Base-by-base conservation (phyloP, 2,329 filamentous ascomycete genomes). In the Fusarium gaditjirri region DNA sequence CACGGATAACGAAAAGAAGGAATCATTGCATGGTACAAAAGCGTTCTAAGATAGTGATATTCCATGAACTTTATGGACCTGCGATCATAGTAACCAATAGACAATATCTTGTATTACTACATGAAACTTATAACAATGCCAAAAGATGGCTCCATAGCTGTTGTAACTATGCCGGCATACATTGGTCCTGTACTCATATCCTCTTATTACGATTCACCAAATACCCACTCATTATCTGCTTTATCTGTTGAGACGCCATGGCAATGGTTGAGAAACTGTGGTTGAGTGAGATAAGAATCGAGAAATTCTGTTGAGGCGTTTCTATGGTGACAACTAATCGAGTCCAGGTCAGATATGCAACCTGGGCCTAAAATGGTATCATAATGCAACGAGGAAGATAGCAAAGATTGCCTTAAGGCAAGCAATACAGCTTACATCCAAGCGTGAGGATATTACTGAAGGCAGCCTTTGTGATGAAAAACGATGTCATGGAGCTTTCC, bases 231-330 rank as follows among this genome's bases (percentile, higher is more conserved):
- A n/a, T 53, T 38, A 43, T 47, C n/a, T 17, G 23, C 38, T 35
- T 35, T 27, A 25, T 39, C 36, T 41, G 62, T 67, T 67, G 64
- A 67, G 64, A 42, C 11, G 19, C 23, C 23, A 21, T 25, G 7
- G 14, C 10, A 39, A 31, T 47, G 27, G 55, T 68, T 68, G 63
- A 62, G 63, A 55, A 44, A 33, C n/a, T 38, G 31, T 5, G 9
- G 27, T 10, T 31, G 29, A 41, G 42, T n/a, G n/a, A 50, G 33
- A 49, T 25, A 61, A 29, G 23, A 52, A 38, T 36, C 31, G 14
- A 27, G 19, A 7, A 13, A 29, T 68, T 68, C 56, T 56, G 65
- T 68, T 68, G 65, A 68, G 65, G 19, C 52, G 33, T 38, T 39
- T 29, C 56, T 35, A 14, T 66, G 39, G 25, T 27, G 52, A 66